Conservation (phyloP, 2,329 filamentous ascomycete genomes). For the Domatiomyces globalis region DNA sequence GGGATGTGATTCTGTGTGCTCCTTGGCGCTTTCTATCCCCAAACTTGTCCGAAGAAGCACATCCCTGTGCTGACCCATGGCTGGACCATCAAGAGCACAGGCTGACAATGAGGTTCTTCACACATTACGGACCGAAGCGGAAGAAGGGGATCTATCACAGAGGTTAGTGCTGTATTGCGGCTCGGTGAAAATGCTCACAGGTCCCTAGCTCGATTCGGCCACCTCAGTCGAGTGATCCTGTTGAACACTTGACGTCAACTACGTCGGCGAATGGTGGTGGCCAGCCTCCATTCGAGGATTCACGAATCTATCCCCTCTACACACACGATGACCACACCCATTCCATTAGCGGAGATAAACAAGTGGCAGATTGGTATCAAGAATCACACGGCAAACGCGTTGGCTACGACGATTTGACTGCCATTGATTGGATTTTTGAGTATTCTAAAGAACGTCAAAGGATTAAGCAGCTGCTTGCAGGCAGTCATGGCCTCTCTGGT, state of each 20-base stretch:
- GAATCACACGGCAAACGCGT: conserved; percentile 82
- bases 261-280: too few species aligned
- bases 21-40: not conserved
- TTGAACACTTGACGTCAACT: not conserved
- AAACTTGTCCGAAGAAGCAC: not conserved
- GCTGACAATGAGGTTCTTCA: not conserved
- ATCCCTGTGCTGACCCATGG: not conserved
- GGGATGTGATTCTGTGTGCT: not conserved
- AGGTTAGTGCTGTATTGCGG: not conserved
- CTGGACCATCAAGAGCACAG: not conserved
- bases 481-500: conserved; percentile 52
- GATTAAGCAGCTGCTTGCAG: conserved; percentile 58
- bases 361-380: conserved; percentile 62
- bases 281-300: not conserved
- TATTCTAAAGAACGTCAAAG: conserved; percentile 92
- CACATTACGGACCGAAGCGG: not conserved
- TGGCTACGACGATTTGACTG: conserved; percentile 88
- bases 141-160: not conserved
- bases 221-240: not conserved
- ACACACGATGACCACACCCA: not conserved
- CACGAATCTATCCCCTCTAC: not conserved
- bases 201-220: not conserved
- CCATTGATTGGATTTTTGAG: conserved; percentile 99
- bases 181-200: not conserved
- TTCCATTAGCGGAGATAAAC: not conserved